Conservation (phyloP, 2,329 filamentous ascomycete species). For the Pseudopyricularia cyperi region DNA sequence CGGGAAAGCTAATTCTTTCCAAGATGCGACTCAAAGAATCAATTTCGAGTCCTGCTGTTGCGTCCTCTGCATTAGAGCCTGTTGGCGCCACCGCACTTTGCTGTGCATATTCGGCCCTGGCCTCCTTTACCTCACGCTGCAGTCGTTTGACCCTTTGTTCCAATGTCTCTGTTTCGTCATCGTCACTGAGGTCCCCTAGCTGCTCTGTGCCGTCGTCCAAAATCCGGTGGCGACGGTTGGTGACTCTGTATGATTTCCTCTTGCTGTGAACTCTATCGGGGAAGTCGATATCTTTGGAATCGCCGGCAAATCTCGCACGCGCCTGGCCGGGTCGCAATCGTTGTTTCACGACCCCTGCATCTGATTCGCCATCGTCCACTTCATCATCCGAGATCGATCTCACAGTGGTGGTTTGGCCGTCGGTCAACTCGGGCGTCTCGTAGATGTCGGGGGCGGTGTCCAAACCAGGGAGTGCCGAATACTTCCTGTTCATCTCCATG, state of each 20-base stretch:
- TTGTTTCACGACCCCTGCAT: constrained; percentile 59
- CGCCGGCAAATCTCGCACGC: constrained; percentile 67
- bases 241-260: constrained; percentile 70
- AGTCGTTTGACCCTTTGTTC: constrained; percentile 71
- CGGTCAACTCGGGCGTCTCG: constrained; percentile 85
- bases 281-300: constrained; percentile 71
- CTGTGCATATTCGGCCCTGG: constrained; percentile 49
- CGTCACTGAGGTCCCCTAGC: constrained; percentile 63
- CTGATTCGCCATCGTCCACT: constrained; percentile 48
- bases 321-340: constrained; percentile 68
- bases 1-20: constrained; percentile 43
- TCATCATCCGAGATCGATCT: constrained; percentile 48
- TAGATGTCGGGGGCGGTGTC: constrained; percentile 92
- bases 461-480: constrained; percentile 67
- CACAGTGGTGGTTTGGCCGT: constrained; percentile 48
- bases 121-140: constrained; percentile 68
- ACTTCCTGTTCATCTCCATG: constrained; percentile 72
- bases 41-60: constrained; percentile 18
- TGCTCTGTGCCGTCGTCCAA: constrained; percentile 52
- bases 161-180: constrained; percentile 60
- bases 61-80: constrained; percentile 6
- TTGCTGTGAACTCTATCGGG: constrained; percentile 78
- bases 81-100: constrained; percentile 37
- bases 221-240: constrained; percentile 52
- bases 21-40: constrained; percentile 59